Percentiles rank a stretch among this genome's conserved stretches.
Conservation (phyloP, 805 yeast species). For the Candida gorgasii region DNA sequence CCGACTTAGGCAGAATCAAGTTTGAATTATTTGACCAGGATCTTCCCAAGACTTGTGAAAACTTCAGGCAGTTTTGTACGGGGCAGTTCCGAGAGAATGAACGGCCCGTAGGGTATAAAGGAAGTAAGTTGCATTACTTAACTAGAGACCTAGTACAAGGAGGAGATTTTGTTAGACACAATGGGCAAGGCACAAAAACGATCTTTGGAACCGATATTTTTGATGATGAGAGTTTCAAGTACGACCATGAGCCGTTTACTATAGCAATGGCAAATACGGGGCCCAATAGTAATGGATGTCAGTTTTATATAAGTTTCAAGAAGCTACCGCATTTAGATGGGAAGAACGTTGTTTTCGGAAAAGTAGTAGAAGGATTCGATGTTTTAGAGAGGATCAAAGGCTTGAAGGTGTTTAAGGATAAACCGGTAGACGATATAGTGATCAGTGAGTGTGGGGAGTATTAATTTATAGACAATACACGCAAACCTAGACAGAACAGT, state of each 20-base stretch:
- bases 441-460: constrained; percentile 23
- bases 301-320: constrained; percentile 83
- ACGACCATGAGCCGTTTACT: constrained; percentile 78
- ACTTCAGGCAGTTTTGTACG: constrained; percentile 78
- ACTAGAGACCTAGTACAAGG: constrained; percentile 96
- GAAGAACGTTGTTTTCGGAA: constrained; percentile 76
- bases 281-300: constrained; percentile 90
- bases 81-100: constrained; percentile 53
- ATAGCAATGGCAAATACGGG: constrained; percentile 93
- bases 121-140: constrained; percentile 91
- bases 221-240: constrained; percentile 65
- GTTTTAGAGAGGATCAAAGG: constrained; percentile 54
- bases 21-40: constrained; percentile 52
- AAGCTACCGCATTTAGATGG: constrained; percentile 77
- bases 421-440: constrained; percentile 15
- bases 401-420: constrained; percentile 6
- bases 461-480: background rate
- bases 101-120: constrained; percentile 88
- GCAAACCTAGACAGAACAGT: background rate
- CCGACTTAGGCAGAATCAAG: constrained; percentile 35
- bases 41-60: constrained; percentile 54
- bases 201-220: constrained; percentile 67
- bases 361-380: constrained; percentile 65
- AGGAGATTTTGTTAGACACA: constrained; percentile 55
- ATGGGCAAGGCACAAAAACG: constrained; percentile 92